phyloP scores from a whole-genome alignment of 164 flowering plant species.

The Magnolia sinica region DNA sequence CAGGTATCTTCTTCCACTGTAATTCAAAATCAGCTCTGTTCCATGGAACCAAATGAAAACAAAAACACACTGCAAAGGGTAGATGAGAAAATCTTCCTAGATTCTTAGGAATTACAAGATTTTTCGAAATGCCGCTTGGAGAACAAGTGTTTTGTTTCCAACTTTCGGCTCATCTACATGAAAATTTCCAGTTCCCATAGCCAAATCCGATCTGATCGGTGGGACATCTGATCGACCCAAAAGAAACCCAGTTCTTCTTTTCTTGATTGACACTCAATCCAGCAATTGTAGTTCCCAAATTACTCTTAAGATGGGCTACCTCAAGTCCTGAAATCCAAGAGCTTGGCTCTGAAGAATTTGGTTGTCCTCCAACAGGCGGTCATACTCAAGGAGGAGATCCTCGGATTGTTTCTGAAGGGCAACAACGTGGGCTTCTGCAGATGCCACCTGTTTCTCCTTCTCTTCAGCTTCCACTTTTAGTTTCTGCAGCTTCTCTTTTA shows the following conservation, averaged over 20 bases:
- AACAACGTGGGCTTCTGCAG: conserved; percentile 73
- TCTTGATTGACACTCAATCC: background rate
- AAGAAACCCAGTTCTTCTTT: background rate
- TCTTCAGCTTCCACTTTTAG: conserved; percentile 55
- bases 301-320: background rate
- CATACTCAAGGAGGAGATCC: conserved; percentile 87
- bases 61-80: background rate
- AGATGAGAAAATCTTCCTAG: background rate
- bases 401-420: conserved; percentile 91
- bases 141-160: background rate
- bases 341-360: conserved; percentile 79
- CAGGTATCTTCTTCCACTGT: background rate
- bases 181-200: background rate
- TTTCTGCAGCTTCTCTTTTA: conserved; percentile 57
- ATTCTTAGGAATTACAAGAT: background rate
- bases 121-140: background rate
- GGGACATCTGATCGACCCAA: background rate
- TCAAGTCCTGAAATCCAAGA: conserved; percentile 9
- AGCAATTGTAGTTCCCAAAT: background rate
- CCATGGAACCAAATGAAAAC: no score
- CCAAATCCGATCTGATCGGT: background rate
- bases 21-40: background rate
- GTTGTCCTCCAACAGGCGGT: conserved; percentile 82
- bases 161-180: background rate
- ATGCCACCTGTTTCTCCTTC: conserved; percentile 59